Percentiles rank a stretch among this genome's conserved stretches.
These are phyloP conservation scores for Pseudognaphalium luteoalbum DNA, from an alignment of 129 eudicot species.

Conservation along the genomic window DNA sequence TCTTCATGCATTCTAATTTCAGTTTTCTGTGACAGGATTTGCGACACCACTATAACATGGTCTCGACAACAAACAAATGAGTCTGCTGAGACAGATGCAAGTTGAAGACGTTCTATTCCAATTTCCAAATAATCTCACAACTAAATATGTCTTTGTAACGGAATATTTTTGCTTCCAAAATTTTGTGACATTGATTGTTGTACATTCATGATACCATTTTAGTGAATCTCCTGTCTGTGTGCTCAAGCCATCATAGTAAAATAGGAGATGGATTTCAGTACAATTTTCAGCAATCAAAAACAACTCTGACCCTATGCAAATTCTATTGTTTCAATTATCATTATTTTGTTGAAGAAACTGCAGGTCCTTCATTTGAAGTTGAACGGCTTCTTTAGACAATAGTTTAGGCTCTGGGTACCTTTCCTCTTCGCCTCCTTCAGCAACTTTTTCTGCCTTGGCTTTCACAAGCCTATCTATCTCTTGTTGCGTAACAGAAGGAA, in stretches of 20 bases:
- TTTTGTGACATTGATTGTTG: constrained; percentile 30
- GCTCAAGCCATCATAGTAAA: not conserved
- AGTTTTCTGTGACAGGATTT: not conserved
- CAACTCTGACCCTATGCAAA: not conserved
- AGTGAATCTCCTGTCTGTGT: constrained; percentile 5
- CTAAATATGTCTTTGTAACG: constrained; percentile 25
- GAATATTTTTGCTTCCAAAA: constrained; percentile 21
- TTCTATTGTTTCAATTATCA: constrained; percentile 34
- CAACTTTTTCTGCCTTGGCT: constrained; percentile 62
- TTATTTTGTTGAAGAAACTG: constrained; percentile 68
- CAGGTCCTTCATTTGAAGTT: constrained; percentile 87
- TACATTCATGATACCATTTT: constrained; percentile 27
- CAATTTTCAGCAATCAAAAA: not conserved
- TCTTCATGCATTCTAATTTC: constrained; percentile 4
- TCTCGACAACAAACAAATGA: constrained; percentile 19
- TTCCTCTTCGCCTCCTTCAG: constrained; percentile 63
- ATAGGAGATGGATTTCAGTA: constrained; percentile 1
- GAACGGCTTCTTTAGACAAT: constrained; percentile 86
- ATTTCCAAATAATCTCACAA: constrained; percentile 33
- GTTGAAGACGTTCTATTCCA: constrained; percentile 12
- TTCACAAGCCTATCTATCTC: constrained; percentile 52
- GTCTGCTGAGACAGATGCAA: constrained; percentile 24
- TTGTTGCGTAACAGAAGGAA: constrained; percentile 54
- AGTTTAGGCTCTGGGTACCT: constrained; percentile 63
- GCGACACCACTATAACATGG: constrained; percentile 45